phyloP scores from a whole-genome alignment of 257 asterid species.

The Primulina eburnea region DNA sequence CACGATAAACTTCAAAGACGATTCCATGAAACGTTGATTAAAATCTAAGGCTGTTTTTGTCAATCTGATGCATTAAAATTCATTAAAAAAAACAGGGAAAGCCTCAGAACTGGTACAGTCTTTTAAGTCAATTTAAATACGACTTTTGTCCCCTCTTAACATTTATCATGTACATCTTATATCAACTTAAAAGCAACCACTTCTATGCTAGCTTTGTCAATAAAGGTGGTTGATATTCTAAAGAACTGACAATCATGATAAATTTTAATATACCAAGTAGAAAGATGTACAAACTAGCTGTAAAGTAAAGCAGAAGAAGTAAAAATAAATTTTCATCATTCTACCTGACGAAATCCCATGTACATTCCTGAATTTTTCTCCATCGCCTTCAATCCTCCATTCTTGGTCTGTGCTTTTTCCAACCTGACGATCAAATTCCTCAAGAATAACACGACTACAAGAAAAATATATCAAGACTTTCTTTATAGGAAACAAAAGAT shows the following conservation, averaged over 20 bases:
- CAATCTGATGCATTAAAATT: conserved; percentile 8
- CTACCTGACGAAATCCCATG: conserved; percentile 72
- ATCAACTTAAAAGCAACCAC: background rate
- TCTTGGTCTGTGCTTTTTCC: conserved; percentile 32
- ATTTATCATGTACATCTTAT: no score
- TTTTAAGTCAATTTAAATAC: no score
- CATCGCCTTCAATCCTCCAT: conserved; percentile 57
- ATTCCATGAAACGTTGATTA: background rate
- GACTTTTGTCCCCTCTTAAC: no score
- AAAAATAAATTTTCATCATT: conserved; percentile 6
- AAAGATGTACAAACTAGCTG: no score
- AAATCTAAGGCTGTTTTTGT: conserved; percentile 4
- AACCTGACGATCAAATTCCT: conserved; percentile 35
- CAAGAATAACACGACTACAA: conserved; percentile 17
- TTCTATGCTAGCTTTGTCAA: background rate
- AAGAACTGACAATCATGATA: background rate
- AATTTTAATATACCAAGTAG: conserved; percentile 1
- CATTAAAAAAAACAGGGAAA: conserved; percentile 8
- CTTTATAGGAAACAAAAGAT: conserved; percentile 9
- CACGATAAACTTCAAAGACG: conserved; percentile 3
- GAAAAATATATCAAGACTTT: conserved; percentile 11
- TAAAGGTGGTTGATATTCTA: background rate
- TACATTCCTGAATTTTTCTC: conserved; percentile 46
- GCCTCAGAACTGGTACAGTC: background rate
- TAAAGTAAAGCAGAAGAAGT: conserved; percentile 3